A percentile compares a stretch with the other conserved stretches of the same genome.
Evolutionary conservation across 129 eudicot species (phyloP).

Genomic region (Lonicera japonica): DNA sequence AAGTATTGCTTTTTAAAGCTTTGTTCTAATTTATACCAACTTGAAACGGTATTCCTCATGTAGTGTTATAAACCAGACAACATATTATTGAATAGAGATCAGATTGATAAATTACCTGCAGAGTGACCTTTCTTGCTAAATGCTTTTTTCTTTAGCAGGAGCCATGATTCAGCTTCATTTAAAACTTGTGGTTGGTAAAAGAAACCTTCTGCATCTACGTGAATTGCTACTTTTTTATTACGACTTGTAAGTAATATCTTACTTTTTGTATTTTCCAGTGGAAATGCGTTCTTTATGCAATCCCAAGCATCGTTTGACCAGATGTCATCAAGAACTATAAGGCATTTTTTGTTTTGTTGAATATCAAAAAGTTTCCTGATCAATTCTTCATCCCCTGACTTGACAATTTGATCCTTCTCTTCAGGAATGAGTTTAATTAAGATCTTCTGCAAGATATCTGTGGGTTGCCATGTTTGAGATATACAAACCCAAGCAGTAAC

Average conservation of each 20-base stretch:
- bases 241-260: conserved; percentile 25
- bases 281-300: conserved; percentile 23
- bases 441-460: conserved; percentile 15
- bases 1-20: no score
- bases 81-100: no score
- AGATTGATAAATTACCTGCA: background rate
- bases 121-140: background rate
- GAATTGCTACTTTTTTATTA: conserved; percentile 10
- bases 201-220: conserved; percentile 5
- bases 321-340: conserved; percentile 31
- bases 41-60: no score
- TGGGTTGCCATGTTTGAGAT: conserved; percentile 20
- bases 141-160: conserved; percentile 23
- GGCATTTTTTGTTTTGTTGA: conserved; percentile 10
- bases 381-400: conserved; percentile 9
- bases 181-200: conserved; percentile 13
- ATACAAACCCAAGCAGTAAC: conserved; percentile 31
- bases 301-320: conserved; percentile 27
- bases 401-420: conserved; percentile 1
- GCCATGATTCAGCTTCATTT: conserved; percentile 20
- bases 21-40: no score
- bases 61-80: no score
- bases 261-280: conserved; percentile 13
- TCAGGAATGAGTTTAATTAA: conserved; percentile 6
- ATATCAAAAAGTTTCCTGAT: conserved; percentile 10